Conservation (phyloP, 2,329 filamentous ascomycete genomes). For the Fusarium compactum region DNA sequence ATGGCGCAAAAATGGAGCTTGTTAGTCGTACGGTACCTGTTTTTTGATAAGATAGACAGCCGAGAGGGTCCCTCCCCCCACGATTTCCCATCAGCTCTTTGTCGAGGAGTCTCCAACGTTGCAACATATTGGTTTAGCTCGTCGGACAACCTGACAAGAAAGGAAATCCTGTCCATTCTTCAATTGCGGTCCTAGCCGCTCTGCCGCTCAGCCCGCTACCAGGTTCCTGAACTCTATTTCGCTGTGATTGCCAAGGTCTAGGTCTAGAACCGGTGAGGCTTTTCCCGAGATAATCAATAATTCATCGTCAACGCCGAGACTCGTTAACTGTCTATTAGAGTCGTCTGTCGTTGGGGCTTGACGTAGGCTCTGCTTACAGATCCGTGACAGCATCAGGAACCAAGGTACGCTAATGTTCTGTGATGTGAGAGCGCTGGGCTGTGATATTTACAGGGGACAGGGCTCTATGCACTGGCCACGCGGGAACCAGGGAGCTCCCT, state of each 20-base stretch:
- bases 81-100: conserved; percentile 36
- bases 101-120: conserved; percentile 13
- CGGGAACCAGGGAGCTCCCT: conserved; percentile 42
- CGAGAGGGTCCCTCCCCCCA: conserved; percentile 38
- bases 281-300: conserved; percentile 9
- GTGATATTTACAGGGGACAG: conserved; percentile 14
- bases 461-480: conserved; percentile 39
- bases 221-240: conserved; percentile 36
- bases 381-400: conserved; percentile 33
- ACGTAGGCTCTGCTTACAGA: conserved; percentile 8
- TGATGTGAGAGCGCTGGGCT: background rate
- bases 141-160: conserved; percentile 40
- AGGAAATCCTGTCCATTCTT: conserved; percentile 29
- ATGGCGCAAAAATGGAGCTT: conserved; percentile 27
- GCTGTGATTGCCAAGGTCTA: background rate
- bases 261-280: conserved; percentile 35
- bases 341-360: conserved; percentile 10
- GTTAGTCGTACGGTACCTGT: conserved; percentile 8
- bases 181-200: conserved; percentile 33
- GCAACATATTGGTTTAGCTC: conserved; percentile 22
- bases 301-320: conserved; percentile 13
- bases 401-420: background rate
- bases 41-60: conserved; percentile 40
- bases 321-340: conserved; percentile 4
- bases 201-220: conserved; percentile 22